Percentiles rank a stretch among this genome's conserved stretches.
These are phyloP conservation scores for Ophiostoma australiae DNA, from an alignment of 2,329 filamentous ascomycete genomes.

Conservation along the genomic window DNA sequence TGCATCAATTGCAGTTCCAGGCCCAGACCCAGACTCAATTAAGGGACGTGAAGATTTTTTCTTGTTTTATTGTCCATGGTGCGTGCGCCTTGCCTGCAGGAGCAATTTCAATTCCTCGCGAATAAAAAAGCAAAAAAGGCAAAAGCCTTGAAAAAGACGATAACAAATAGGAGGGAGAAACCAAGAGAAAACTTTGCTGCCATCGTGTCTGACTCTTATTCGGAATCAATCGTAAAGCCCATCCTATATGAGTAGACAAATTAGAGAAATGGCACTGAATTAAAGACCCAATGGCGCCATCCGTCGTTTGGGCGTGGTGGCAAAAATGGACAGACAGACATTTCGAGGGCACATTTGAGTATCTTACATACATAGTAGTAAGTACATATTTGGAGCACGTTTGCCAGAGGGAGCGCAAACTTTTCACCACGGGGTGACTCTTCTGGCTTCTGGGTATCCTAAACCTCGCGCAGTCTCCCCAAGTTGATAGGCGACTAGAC, in stretches of 20 bases:
- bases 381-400: not conserved
- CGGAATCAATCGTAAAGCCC: not conserved
- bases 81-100: slow-evolving; percentile 8
- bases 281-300: slow-evolving; percentile 10
- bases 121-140: not conserved
- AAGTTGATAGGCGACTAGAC: not conserved
- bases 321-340: no score
- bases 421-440: slow-evolving; percentile 6
- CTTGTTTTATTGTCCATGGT: not conserved
- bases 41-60: not conserved
- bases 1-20: not conserved
- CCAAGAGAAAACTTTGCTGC: not conserved
- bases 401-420: not conserved
- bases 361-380: no score
- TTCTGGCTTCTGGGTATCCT: not conserved
- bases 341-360: no score
- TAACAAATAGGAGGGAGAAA: not conserved
- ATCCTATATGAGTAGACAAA: not conserved
- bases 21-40: not conserved
- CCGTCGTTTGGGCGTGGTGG: slow-evolving; percentile 8
- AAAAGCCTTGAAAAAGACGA: no score
- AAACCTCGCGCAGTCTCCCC: no score
- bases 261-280: slow-evolving; percentile 5
- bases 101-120: not conserved
- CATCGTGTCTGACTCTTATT: not conserved